Percentiles rank a stretch among this genome's conserved stretches.
Evolutionary conservation across 1,284 basidiomycete species (phyloP).

Genomic region (Fomitiporia mediterranea): DNA sequence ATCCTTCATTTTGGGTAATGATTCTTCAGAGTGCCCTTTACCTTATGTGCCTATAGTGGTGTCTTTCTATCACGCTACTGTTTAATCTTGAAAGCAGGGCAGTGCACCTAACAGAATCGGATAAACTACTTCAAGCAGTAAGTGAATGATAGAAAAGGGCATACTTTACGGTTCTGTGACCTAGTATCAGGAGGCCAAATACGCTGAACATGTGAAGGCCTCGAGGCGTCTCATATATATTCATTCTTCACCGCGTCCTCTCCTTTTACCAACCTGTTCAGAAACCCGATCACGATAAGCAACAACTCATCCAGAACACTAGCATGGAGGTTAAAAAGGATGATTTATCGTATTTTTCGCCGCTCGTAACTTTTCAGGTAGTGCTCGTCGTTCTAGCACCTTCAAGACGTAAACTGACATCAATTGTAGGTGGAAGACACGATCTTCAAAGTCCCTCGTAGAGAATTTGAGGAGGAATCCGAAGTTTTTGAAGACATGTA

Average conservation of each 20-base stretch:
- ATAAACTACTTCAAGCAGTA: no score
- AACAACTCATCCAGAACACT: not conserved
- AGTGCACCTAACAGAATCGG: no score
- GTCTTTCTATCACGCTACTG: no score
- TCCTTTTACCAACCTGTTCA: not conserved
- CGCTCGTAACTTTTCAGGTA: slow-evolving; percentile 1
- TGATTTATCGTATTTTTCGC: not conserved
- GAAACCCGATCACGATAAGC: not conserved
- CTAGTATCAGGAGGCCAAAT: no score
- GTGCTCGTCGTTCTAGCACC: not conserved
- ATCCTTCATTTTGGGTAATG: no score
- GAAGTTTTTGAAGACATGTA: slow-evolving; percentile 15
- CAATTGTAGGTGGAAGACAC: slow-evolving; percentile 5
- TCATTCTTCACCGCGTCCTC: not conserved
- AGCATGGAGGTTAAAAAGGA: not conserved
- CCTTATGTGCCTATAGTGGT: no score
- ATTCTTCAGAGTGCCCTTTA: no score
- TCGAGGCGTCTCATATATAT: not conserved
- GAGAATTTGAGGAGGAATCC: slow-evolving; percentile 13
- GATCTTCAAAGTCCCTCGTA: slow-evolving; percentile 12
- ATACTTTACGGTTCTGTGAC: no score
- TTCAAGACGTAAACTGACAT: not conserved
- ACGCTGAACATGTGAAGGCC: not conserved
- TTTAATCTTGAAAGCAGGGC: no score
- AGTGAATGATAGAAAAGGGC: no score